phyloP scores from a whole-genome alignment of 2,329 filamentous ascomycete genomes.

The Byssoonygena ceratinophila region DNA sequence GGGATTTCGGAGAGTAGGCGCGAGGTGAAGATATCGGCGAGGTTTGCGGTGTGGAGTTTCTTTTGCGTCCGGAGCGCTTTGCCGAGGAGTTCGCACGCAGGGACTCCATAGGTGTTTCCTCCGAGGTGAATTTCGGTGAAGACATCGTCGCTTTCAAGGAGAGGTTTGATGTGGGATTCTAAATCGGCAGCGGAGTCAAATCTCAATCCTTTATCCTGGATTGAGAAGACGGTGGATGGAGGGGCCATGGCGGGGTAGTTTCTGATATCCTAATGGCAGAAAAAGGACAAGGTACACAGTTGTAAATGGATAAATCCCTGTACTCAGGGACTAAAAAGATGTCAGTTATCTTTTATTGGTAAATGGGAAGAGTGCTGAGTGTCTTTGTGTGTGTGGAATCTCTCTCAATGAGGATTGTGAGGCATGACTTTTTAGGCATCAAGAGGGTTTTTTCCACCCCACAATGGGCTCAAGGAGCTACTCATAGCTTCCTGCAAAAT shows the following conservation, averaged over 20 bases:
- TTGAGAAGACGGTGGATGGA: conserved; percentile 54
- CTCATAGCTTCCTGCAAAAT: too few relatives aligned
- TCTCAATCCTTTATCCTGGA: conserved; percentile 86
- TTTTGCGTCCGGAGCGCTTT: conserved; percentile 77
- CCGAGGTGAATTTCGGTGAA: conserved; percentile 71
- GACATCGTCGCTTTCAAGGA: conserved; percentile 60
- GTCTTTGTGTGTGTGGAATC: too few relatives aligned
- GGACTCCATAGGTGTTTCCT: conserved; percentile 87
- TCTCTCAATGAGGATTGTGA: too few relatives aligned
- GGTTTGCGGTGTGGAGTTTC: conserved; percentile 67
- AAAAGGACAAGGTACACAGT: too few relatives aligned
- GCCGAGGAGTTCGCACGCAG: conserved; percentile 74
- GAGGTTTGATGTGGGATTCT: conserved; percentile 66
- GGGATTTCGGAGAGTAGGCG: conserved; percentile 90
- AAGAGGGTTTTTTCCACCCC: too few relatives aligned
- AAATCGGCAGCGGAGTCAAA: conserved; percentile 81
- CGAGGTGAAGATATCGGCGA: conserved; percentile 96
- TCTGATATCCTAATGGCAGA: too few relatives aligned
- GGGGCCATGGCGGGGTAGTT: conserved; percentile 41
- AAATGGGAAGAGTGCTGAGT: too few relatives aligned
- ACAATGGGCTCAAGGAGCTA: too few relatives aligned
- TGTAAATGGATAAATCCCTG: too few relatives aligned
- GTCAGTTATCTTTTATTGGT: too few relatives aligned
- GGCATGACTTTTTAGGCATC: too few relatives aligned
- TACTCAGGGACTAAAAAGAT: too few relatives aligned